Percentiles rank a stretch among this genome's conserved stretches.
phyloP scores from a whole-genome alignment of 257 asterid genomes.

The Lavandula angustifolia region DNA sequence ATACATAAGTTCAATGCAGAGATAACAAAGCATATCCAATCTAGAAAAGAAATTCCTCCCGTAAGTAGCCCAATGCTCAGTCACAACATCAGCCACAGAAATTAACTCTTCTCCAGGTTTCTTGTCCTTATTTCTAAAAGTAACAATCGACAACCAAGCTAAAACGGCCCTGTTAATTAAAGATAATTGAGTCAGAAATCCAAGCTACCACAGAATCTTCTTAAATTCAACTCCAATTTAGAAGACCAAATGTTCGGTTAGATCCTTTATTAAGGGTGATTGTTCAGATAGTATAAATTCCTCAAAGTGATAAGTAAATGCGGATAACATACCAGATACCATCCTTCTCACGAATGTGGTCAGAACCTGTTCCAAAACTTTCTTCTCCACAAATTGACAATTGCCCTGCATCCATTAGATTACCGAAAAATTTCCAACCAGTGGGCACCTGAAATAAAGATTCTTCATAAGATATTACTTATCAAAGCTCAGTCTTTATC shows the following conservation, averaged over 20 bases:
- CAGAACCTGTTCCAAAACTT: conserved; percentile 98
- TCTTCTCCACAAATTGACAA: conserved; percentile 98
- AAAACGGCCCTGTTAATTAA: conserved; percentile 77
- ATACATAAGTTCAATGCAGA: not conserved
- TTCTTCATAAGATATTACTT: conserved; percentile 11
- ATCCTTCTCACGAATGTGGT: conserved; percentile 96
- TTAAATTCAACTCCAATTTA: not conserved
- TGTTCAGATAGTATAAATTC: too few species aligned
- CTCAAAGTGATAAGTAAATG: too few species aligned
- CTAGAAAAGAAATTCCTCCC: conserved; percentile 96
- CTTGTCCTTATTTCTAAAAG: conserved; percentile 76
- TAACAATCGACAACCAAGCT: conserved; percentile 96
- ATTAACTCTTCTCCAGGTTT: conserved; percentile 74
- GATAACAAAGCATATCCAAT: conserved; percentile 30
- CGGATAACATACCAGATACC: conserved; percentile 74
- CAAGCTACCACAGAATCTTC: not conserved
- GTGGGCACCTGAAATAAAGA: conserved; percentile 77
- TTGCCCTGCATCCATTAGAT: conserved; percentile 94
- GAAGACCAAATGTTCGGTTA: too few species aligned
- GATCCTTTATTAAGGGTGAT: too few species aligned
- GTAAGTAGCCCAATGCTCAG: conserved; percentile 86
- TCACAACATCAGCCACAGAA: conserved; percentile 85
- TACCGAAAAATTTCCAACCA: conserved; percentile 98
- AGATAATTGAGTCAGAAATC: conserved; percentile 25
- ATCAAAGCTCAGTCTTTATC: conserved; percentile 3